These are phyloP conservation scores for Penicillium sp. DNA, from an alignment of 2,329 filamentous ascomycete species.

Conservation along the genomic window DNA sequence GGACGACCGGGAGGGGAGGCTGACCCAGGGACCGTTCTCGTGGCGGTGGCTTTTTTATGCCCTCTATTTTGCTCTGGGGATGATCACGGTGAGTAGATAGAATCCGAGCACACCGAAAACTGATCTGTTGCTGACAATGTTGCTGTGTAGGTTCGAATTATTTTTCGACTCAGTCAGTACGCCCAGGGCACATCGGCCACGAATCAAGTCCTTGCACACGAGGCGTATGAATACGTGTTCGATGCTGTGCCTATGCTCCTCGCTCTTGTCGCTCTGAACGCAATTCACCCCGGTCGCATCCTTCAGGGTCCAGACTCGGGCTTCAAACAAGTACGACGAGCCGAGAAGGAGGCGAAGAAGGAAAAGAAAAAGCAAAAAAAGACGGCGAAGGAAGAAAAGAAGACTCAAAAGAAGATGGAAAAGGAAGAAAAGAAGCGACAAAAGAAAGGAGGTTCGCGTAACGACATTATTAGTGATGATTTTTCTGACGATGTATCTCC, in stretches of 20 bases:
- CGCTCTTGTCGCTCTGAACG: slow-evolving; percentile 45
- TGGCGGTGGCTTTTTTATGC: slow-evolving; percentile 34
- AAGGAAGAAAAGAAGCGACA: not conserved
- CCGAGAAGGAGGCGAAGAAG: slow-evolving; percentile 34
- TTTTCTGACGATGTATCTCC: not conserved
- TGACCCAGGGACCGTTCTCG: not conserved
- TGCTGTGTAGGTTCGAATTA: slow-evolving; percentile 53
- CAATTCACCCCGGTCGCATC: slow-evolving; percentile 53
- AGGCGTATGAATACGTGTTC: slow-evolving; percentile 55
- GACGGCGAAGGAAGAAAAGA: not conserved
- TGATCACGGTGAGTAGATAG: slow-evolving; percentile 42
- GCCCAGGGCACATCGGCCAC: slow-evolving; percentile 57
- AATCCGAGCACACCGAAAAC: not conserved
- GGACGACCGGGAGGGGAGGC: not conserved
- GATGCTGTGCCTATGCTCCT: slow-evolving; percentile 61
- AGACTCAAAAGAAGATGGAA: not conserved
- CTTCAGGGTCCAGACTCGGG: slow-evolving; percentile 47
- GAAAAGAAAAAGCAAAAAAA: slow-evolving; percentile 45
- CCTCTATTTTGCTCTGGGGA: slow-evolving; percentile 43
- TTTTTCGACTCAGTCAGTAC: slow-evolving; percentile 63
- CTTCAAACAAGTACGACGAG: slow-evolving; percentile 36
- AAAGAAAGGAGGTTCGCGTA: not conserved
- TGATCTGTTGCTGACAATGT: not conserved
- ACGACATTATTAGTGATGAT: not conserved
- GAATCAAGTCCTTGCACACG: slow-evolving; percentile 57